phyloP scores from a whole-genome alignment of 1,284 basidiomycete genomes.

The Neonothopanus nambi region DNA sequence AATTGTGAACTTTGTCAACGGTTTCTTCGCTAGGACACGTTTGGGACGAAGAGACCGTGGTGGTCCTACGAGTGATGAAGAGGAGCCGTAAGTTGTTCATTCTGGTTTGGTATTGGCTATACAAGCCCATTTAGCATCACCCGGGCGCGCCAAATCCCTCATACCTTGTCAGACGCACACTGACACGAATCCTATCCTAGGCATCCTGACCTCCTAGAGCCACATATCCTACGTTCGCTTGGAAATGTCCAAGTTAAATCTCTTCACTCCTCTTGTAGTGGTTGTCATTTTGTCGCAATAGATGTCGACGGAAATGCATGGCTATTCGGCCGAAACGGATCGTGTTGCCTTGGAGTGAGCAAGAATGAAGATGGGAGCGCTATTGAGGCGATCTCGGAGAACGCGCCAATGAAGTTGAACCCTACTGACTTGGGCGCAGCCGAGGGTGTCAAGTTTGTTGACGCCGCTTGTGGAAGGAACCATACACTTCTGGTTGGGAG shows the following conservation, averaged over 20 bases:
- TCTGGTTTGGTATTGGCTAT: not conserved
- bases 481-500: slow-evolving; percentile 86
- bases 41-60: slow-evolving; percentile 64
- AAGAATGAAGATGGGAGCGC: slow-evolving; percentile 37
- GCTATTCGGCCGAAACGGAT: slow-evolving; percentile 83
- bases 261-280: slow-evolving; percentile 71
- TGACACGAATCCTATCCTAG: slow-evolving; percentile 23
- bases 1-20: slow-evolving; percentile 16
- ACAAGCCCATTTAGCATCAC: slow-evolving; percentile 23
- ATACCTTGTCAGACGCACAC: not conserved
- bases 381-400: slow-evolving; percentile 58
- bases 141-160: slow-evolving; percentile 10
- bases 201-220: slow-evolving; percentile 78
- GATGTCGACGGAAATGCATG: slow-evolving; percentile 77
- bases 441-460: slow-evolving; percentile 67
- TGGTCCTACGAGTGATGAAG: slow-evolving; percentile 44
- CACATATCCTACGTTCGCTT: slow-evolving; percentile 86
- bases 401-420: slow-evolving; percentile 64
- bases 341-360: slow-evolving; percentile 55
- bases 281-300: slow-evolving; percentile 75
- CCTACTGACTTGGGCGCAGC: slow-evolving; percentile 63
- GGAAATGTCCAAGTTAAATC: slow-evolving; percentile 76
- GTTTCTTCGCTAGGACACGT: slow-evolving; percentile 48
- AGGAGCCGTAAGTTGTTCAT: slow-evolving; percentile 25
- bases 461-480: slow-evolving; percentile 79